Conservation (phyloP, 1,284 basidiomycete species). For the Meripilus lineatus region DNA sequence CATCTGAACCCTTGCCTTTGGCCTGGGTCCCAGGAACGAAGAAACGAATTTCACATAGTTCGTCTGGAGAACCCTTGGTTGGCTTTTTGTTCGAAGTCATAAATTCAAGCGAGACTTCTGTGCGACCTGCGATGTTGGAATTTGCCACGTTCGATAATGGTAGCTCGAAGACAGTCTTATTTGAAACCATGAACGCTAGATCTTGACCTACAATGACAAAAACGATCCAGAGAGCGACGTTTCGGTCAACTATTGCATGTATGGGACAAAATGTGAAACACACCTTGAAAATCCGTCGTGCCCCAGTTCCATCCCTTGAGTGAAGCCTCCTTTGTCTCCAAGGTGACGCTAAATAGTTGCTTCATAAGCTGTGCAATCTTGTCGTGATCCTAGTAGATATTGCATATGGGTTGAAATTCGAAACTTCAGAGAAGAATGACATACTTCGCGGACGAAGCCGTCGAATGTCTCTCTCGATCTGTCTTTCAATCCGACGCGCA, state of each 20-base stretch:
- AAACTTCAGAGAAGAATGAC: conserved; percentile 15
- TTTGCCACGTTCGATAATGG: conserved; percentile 89
- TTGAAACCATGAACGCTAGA: conserved; percentile 86
- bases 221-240: neutral
- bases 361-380: conserved; percentile 73
- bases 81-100: conserved; percentile 48
- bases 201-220: conserved; percentile 63
- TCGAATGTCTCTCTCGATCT: conserved; percentile 85
- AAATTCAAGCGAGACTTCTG: conserved; percentile 97
- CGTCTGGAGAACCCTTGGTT: conserved; percentile 59
- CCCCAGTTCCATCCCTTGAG: conserved; percentile 99
- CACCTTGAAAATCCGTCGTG: conserved; percentile 89
- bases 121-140: conserved; percentile 96
- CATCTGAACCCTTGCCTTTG: conserved; percentile 69
- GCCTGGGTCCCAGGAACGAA: conserved; percentile 86
- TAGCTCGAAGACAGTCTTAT: conserved; percentile 89
- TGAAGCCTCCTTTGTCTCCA: conserved; percentile 85
- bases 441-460: conserved; percentile 87
- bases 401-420: neutral
- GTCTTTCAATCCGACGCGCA: conserved; percentile 78
- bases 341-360: conserved; percentile 78
- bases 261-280: conserved; percentile 17
- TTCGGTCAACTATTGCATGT: conserved; percentile 1
- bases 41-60: conserved; percentile 95
- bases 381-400: conserved; percentile 67